Percentiles rank a stretch among this genome's conserved stretches.
Evolutionary conservation across 768 basidiomycete genomes (phyloP).

Genomic region (Brasilioporus rufonigricans): DNA sequence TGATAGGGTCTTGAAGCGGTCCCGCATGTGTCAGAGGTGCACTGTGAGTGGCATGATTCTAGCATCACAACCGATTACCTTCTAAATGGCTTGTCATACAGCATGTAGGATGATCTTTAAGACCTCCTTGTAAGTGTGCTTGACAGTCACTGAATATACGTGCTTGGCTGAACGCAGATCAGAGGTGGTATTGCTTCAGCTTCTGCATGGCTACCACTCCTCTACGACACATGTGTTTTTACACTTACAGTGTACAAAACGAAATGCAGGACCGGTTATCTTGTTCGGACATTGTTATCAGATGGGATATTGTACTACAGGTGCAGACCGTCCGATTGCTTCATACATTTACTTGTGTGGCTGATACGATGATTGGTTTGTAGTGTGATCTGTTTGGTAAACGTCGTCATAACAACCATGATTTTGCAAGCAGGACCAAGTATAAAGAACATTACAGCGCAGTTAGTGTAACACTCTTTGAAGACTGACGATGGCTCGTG

Average conservation of each 20-base stretch:
- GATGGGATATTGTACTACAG: too few species aligned
- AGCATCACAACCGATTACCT: conserved; percentile 30
- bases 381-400: conserved; percentile 41
- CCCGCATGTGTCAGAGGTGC: background rate
- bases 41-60: conserved; percentile 10
- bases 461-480: conserved; percentile 10
- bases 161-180: background rate
- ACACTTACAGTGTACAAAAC: conserved; percentile 34
- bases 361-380: background rate
- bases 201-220: too few species aligned
- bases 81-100: conserved; percentile 11
- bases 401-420: conserved; percentile 39
- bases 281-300: too few species aligned
- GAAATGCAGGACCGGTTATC: conserved; percentile 11
- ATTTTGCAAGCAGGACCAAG: conserved; percentile 30
- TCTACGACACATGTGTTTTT: conserved; percentile 39
- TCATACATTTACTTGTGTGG: background rate
- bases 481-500: background rate
- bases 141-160: background rate
- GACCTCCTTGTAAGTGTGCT: conserved; percentile 18
- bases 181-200: conserved; percentile 31
- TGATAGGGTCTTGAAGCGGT: conserved; percentile 14
- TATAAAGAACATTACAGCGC: conserved; percentile 38
- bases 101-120: conserved; percentile 43
- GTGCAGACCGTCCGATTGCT: conserved; percentile 2